Conservation (phyloP, 257 asterid species). For the Solanum paucissectum region DNA sequence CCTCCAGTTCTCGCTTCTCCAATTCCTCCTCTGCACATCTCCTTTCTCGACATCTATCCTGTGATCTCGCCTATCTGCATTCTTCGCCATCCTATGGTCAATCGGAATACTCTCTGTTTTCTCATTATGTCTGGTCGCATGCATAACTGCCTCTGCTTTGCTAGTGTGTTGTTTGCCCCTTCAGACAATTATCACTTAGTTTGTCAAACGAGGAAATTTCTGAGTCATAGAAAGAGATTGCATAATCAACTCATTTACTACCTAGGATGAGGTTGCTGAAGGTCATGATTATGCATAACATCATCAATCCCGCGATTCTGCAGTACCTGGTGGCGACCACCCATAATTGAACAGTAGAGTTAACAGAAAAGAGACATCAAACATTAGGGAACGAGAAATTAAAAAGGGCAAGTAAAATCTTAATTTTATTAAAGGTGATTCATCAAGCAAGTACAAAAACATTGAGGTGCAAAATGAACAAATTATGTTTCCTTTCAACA, state of each 20-base stretch:
- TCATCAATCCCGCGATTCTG: conserved; percentile 62
- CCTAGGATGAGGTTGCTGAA: conserved; percentile 45
- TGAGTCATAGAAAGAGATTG: background rate
- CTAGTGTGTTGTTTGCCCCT: conserved; percentile 51
- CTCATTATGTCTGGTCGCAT: conserved; percentile 23
- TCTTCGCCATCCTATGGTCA: conserved; percentile 34
- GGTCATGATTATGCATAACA: conserved; percentile 25
- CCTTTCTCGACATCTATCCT: conserved; percentile 39
- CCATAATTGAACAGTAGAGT: background rate
- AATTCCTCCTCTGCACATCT: conserved; percentile 49
- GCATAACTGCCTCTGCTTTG: conserved; percentile 29
- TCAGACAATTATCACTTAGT: background rate
- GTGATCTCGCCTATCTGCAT: conserved; percentile 56
- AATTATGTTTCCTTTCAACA: background rate
- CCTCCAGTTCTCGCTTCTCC: conserved; percentile 52
- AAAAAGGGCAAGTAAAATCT: background rate
- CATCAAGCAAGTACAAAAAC: background rate
- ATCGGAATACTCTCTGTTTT: conserved; percentile 26
- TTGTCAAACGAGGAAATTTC: background rate
- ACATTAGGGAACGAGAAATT: background rate
- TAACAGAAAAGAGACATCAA: background rate
- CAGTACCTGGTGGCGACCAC: conserved; percentile 39
- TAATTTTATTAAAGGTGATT: background rate
- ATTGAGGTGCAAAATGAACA: background rate
- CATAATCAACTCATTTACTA: conserved; percentile 8